Base-by-base conservation (phyloP, 1,284 basidiomycete genomes). In the Melampsora americana region DNA sequence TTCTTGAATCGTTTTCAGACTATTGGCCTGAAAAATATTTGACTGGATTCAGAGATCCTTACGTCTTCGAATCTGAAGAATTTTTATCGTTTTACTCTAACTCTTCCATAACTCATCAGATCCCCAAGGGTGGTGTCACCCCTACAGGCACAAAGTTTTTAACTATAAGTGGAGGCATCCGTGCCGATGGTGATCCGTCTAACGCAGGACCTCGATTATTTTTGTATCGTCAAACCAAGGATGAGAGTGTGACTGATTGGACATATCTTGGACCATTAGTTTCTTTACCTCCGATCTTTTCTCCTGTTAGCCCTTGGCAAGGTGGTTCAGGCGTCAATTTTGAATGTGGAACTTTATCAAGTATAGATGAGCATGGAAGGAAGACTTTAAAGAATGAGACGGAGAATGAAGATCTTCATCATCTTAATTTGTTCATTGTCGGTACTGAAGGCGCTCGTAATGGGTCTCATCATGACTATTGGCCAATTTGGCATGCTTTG, bases 21-120 rank as follows among this genome's bases (percentile, higher is more conserved):
- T 44, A 39, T 18, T 75, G 73, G 73, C 73, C 73, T 35, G 73
- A 75, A 50, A n/a, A 59, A 39, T 35, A 75, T 62, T 18, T 74
- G 65, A 71, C 80, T 11, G 79, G 79, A 26, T 80, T 80, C 69
- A 74, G 80, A 14, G 80, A 80, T 30, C 80, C 80, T 3, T 80
- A 79, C 66, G 68, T 79, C 18, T 80, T 80, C 70, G 46, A 76
- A 11, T 80, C 79, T 14, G 68, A 62, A 69, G 44, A 69, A 78
- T 77, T 79, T 77, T 59, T 64, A 26, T 23, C 1, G 16, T 73
- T 71, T 68, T 69, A 77, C 66, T 71, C 62, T 67, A 65, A 71
- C 50, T 20, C 30, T 12, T 75, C 73, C n/a, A 59, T 74, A 32
- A 30, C 50, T 53, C 70, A 73, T 26, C 61, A 73, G 26, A 9